These are phyloP conservation scores for Chrysoporthe cubensis DNA, from an alignment of 2,329 filamentous ascomycete species.

Conservation along the genomic window DNA sequence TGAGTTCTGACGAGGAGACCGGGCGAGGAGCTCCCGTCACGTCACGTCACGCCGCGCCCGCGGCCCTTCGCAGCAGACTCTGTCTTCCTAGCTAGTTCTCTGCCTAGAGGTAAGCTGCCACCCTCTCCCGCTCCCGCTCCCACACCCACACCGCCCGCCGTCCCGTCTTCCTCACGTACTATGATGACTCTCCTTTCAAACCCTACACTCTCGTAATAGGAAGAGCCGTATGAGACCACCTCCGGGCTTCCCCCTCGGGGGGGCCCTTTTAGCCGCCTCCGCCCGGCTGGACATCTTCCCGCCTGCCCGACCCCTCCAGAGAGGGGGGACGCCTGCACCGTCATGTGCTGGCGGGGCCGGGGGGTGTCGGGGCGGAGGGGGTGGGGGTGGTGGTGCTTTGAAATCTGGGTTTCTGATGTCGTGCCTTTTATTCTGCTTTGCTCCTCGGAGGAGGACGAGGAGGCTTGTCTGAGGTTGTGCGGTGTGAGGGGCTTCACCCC, in stretches of 20 bases:
- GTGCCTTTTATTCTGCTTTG: neutral
- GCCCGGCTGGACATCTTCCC: slow-evolving; percentile 24
- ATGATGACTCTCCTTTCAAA: slow-evolving; percentile 45
- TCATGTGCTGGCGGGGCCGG: slow-evolving; percentile 40
- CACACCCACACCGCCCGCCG: slow-evolving; percentile 1
- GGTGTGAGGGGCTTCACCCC: neutral
- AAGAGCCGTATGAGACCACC: slow-evolving; percentile 49
- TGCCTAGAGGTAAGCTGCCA: slow-evolving; percentile 1
- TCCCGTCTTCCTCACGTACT: slow-evolving; percentile 16
- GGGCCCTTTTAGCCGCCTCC: slow-evolving; percentile 21
- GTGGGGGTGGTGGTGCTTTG: slow-evolving; percentile 45
- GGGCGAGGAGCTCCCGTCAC: neutral
- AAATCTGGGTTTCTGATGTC: slow-evolving; percentile 44
- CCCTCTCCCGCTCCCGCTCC: neutral
- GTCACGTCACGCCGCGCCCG: neutral
- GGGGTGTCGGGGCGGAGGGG: slow-evolving; percentile 32
- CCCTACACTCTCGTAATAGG: slow-evolving; percentile 40
- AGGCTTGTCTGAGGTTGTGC: neutral
- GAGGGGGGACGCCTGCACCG: slow-evolving; percentile 38
- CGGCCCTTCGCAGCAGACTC: neutral
- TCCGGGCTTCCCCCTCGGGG: slow-evolving; percentile 30
- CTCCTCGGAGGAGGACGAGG: neutral
- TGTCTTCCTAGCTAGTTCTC: neutral
- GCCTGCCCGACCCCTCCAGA: slow-evolving; percentile 22
- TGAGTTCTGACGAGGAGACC: neutral